Base-by-base conservation (phyloP, 2,329 filamentous ascomycete genomes). In the Scedosporium apiospermum region DNA sequence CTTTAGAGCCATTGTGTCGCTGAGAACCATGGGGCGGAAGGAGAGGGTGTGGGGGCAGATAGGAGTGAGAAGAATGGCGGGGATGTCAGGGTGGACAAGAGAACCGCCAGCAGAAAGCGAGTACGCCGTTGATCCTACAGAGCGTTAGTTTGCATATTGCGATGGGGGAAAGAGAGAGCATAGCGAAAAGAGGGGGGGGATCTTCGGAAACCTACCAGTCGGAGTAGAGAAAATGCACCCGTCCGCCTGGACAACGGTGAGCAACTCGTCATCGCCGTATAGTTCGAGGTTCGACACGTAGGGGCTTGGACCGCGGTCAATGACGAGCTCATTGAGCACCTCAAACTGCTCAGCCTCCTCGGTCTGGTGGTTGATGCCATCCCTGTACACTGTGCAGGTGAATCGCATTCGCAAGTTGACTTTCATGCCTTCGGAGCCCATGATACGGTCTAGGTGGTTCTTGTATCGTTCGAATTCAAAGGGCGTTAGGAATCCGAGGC, bases 331-430 rank as follows among this genome's bases (percentile, higher is more conserved):
- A 76, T 99, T 99, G 66, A 99, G 86, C 21, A 99, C 93, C 77
- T 99, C 95, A 66, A 97, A 98, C 70, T 96, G 93, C 77, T 98
- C 93, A 55, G 89, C 91, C 74, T 97, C 93, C 68, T 95, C 88
- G 67, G 88, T 83, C 46, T 86, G 85, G n/a, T 84, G 80, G 1
- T 77, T 71, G 2, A 77, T 75, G 34, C 83, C 85, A 67, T 88
- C 82, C 55, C 93, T 89, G 78, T 93, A 97, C 7, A 99, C 93
- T 0, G 95, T 98, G 77, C 93, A 98, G 16, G 95, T 99, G 75
- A 99, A 99, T 65, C 95, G 90, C 95, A 99, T 99, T 67, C 95
- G 91, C 68, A 99, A 81, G 71, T 96, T 98, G 65, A 98, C 93
- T 62, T 93, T 89, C 93, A 99, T 98, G 63, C 95, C 95, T 1